Base-by-base conservation (phyloP, 2,329 filamentous ascomycete genomes). In the Exserohilum rostratum region DNA sequence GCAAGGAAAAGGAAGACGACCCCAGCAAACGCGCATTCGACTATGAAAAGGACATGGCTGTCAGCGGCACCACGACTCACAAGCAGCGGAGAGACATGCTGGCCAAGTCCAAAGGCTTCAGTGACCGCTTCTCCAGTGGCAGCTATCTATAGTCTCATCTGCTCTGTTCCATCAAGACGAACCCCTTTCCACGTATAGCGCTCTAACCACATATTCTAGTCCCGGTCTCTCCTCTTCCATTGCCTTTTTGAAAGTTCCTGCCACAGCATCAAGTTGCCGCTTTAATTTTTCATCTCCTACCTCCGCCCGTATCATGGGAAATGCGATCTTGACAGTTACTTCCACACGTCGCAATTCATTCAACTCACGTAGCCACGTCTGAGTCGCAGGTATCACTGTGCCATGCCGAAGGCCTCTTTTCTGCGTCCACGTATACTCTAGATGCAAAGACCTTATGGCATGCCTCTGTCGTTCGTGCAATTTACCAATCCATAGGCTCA, bases 1-100 rank as follows among this genome's bases (percentile, higher is more conserved):
- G 83, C 15, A 86, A 87, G 58, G 86, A 91, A 60, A 90, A 95
- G 18, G 79, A 80, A 44, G 93, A 97, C 76, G 93, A 98, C 71
- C 93, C 95, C 0, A 96, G 91, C 74, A 89, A 90, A 76, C 83
- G 93, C 57, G 89, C 86, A 0, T 98, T 98, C 76, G 91, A 97
- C 77, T 84, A 87, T 59, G 91, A 97, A 74, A 98, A 97, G 79
- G 95, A 98, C 74, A 96, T 98, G 86, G 89, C 86, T 34, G 78
- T 90, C 2, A 88, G 88, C 7, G 85, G 86, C 15, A 86, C 85
- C 67, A 86, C 97, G 48, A 89, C 87, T 22, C 80, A 87, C 61
- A 82, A 87, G 31, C 87, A 96, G 78, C 85, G 88, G 64, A 85
- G 85, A 66, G 90, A 97, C 64, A 79, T 98, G 79, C 74, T 97